These are phyloP conservation scores for Sporisorium graminicola DNA, from an alignment of 1,284 basidiomycete species.

Conservation along the genomic window DNA sequence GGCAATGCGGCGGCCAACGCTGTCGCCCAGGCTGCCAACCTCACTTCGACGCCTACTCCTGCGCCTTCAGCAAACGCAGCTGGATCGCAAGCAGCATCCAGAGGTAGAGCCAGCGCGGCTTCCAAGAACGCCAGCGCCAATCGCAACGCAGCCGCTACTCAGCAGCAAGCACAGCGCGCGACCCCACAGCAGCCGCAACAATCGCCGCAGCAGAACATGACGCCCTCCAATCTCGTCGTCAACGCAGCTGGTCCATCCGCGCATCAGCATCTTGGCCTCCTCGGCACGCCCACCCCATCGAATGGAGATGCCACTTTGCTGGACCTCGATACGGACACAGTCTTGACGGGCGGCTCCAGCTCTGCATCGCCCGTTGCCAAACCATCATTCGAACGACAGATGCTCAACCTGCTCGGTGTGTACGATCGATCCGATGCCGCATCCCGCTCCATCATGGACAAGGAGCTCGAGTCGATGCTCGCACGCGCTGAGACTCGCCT, in stretches of 20 bases:
- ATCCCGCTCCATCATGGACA: constrained; percentile 25
- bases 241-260: constrained; percentile 25
- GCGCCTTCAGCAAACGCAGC: not conserved
- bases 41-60: constrained; percentile 26
- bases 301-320: constrained; percentile 7
- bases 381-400: constrained; percentile 38
- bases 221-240: constrained; percentile 20
- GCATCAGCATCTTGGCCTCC: constrained; percentile 34
- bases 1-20: constrained; percentile 43
- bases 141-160: constrained; percentile 8
- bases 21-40: constrained; percentile 39
- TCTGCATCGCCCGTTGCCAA: constrained; percentile 9
- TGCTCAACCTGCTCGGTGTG: constrained; percentile 38
- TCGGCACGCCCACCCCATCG: constrained; percentile 13
- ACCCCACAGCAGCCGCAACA: constrained; percentile 14
- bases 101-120: constrained; percentile 5
- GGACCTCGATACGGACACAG: constrained; percentile 19
- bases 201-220: constrained; percentile 8
- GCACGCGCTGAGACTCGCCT: constrained; percentile 28
- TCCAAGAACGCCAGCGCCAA: constrained; percentile 6
- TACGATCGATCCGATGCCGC: constrained; percentile 33
- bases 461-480: constrained; percentile 25
- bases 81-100: constrained; percentile 6
- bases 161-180: constrained; percentile 8
- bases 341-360: not conserved